Percentiles rank a stretch among this genome's conserved stretches.
Conservation (phyloP, 805 yeast species). For the Kazachstania martiniae region DNA sequence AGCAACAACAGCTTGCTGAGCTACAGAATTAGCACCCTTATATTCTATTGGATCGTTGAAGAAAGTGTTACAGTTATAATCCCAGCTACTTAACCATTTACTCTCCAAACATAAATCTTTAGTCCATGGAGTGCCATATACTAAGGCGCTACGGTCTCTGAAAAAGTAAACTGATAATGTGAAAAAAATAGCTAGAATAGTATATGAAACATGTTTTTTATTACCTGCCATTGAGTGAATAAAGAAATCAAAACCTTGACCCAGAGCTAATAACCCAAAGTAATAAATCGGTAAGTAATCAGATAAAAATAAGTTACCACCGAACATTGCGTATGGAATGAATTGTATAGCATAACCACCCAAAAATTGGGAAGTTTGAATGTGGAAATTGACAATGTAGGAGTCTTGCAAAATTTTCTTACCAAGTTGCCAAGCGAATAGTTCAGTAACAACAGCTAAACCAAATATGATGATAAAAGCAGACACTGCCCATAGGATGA, state of each 20-base stretch:
- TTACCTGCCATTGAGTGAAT: constrained; percentile 32
- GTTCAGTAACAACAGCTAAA: constrained; percentile 33
- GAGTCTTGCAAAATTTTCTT: constrained; percentile 38
- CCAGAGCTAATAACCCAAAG: constrained; percentile 69
- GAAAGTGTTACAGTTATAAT: constrained; percentile 70
- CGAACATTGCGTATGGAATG: constrained; percentile 73
- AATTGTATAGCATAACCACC: constrained; percentile 70
- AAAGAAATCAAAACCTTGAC: constrained; percentile 49
- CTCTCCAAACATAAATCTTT: constrained; percentile 49
- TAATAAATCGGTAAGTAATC: constrained; percentile 89
- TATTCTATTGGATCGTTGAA: constrained; percentile 20
- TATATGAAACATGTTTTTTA: constrained; percentile 35
- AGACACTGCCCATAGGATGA: constrained; percentile 66
- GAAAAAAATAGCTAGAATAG: constrained; percentile 38
- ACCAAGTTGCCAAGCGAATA: constrained; percentile 58
- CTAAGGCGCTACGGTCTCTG: constrained; percentile 54
- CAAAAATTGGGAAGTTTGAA: constrained; percentile 48
- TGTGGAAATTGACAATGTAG: constrained; percentile 51
- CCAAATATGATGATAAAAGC: constrained; percentile 39
- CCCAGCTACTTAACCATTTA: constrained; percentile 64
- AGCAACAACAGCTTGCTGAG: background rate
- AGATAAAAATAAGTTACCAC: constrained; percentile 81
- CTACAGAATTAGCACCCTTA: constrained; percentile 1
- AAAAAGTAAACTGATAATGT: constrained; percentile 44
- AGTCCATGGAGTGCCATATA: constrained; percentile 78